These are phyloP conservation scores for Coemansia biformis DNA, from an alignment of 192 early-diverging fungal species.

Conservation along the genomic window DNA sequence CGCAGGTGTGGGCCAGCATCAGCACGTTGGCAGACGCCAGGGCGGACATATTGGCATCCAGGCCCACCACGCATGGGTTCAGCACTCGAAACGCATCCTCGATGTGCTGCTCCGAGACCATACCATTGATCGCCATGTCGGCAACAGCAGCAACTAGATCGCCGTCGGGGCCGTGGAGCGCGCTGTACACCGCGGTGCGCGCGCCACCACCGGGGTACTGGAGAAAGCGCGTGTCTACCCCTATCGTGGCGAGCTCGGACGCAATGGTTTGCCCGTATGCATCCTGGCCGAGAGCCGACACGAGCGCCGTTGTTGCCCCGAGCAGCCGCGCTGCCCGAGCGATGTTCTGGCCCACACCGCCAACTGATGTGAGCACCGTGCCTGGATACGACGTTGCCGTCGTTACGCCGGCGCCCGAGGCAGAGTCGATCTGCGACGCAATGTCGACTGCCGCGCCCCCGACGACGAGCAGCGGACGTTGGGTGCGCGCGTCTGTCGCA, in stretches of 20 bases:
- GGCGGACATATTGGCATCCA: constrained; percentile 70
- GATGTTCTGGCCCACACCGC: constrained; percentile 92
- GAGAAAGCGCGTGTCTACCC: constrained; percentile 53
- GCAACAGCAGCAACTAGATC: constrained; percentile 76
- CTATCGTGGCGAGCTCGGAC: constrained; percentile 50
- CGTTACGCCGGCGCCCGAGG: not conserved
- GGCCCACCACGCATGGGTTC: constrained; percentile 48
- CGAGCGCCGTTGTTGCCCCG: constrained; percentile 58
- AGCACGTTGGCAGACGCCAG: constrained; percentile 48
- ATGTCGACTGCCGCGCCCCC: constrained; percentile 89
- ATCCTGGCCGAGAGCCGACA: constrained; percentile 72
- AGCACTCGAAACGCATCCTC: constrained; percentile 6
- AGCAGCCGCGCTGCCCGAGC: constrained; percentile 71
- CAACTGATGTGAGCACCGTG: constrained; percentile 56
- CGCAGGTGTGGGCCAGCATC: constrained; percentile 16
- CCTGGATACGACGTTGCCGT: constrained; percentile 72
- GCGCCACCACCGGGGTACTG: constrained; percentile 18
- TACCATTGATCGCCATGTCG: constrained; percentile 83
- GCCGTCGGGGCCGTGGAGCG: constrained; percentile 66
- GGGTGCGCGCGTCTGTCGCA: not conserved
- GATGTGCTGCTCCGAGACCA: constrained; percentile 31
- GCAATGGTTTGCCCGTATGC: constrained; percentile 54
- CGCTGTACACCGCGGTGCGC: constrained; percentile 76
- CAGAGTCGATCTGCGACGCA: constrained; percentile 21
- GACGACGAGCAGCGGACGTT: constrained; percentile 65